Base-by-base conservation (phyloP, 805 yeast genomes). In the Metschnikowia vanudenii region DNA sequence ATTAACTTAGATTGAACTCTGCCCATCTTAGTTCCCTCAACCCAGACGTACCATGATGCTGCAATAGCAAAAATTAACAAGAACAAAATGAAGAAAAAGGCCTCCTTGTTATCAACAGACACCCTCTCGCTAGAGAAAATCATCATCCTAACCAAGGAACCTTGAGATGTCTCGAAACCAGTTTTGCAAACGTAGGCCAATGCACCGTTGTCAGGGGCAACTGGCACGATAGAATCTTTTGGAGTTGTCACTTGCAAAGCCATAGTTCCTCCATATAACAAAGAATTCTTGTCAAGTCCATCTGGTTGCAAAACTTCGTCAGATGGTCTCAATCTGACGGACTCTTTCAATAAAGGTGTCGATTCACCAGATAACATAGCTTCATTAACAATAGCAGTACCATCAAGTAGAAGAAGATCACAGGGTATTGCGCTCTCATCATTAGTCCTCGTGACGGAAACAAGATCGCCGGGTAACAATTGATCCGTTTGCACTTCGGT, bases 341-440 rank as follows among this genome's bases (percentile, higher is more conserved):
- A 87, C 68, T 94, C 99, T 63, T 94, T 94, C 62, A 94, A 80
- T 57, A 94, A 74, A 6, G 99, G 99, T 37, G 99, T 94, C 5
- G 97, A 90, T 72, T 94, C 99, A 65, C 99, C 99, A 4, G 97
- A 88, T 46, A 94, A 82, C 99, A 94, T 94, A 19, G 99, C 99
- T 75, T 94, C 99, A 63, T 94, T 94, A 38, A 94, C 96, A 62
- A 94, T 94, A 55, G 96, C 94, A 16, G 96, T 78, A 43, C 99
- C 99, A 58, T 85, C 91, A 42, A 88, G 67, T 38, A 94, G 74
- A 31, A 94, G 68, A 68, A 94, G 69, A 67, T 94, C 99, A 73
- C 99, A 94, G 14, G 99, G 97, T 45, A 94, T 71, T 1, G 98
- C 96, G 52, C 85, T 79, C 46, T 89, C 98, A 41, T 92, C 99